These are phyloP conservation scores for Cytospora piceicola DNA, from an alignment of 2,329 filamentous ascomycete genomes.

Conservation along the genomic window DNA sequence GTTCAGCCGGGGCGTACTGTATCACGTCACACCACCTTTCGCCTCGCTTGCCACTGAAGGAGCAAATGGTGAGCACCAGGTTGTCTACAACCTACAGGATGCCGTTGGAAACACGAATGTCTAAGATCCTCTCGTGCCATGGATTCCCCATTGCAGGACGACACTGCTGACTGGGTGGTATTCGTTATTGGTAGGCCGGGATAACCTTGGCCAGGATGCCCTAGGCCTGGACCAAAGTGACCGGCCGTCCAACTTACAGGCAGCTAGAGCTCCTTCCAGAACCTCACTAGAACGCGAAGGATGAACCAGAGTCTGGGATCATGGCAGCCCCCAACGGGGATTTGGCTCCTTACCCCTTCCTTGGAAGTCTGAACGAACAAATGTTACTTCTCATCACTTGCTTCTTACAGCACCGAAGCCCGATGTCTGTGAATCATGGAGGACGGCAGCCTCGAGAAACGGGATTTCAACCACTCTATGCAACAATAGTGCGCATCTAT, in stretches of 20 bases:
- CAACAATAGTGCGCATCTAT: not conserved
- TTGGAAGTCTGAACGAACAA: not conserved
- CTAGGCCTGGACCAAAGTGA: not conserved
- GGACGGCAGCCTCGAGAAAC: not conserved
- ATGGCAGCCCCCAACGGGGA: not conserved
- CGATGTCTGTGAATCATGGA: too few relatives aligned
- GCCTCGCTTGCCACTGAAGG: not conserved
- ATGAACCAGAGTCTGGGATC: constrained; percentile 7
- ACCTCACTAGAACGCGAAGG: constrained; percentile 10
- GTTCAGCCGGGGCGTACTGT: not conserved
- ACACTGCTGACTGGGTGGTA: not conserved
- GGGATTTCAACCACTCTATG: not conserved
- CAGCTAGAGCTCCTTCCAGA: constrained; percentile 19
- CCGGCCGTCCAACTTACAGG: not conserved
- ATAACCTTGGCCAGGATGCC: constrained; percentile 15
- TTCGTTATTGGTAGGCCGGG: constrained; percentile 8
- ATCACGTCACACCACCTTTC: not conserved
- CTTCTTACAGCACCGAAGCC: constrained; percentile 16
- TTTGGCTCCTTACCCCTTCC: not conserved
- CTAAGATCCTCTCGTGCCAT: not conserved
- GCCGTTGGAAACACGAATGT: not conserved
- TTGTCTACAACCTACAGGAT: not conserved
- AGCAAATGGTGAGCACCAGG: not conserved
- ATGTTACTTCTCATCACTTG: constrained; percentile 6
- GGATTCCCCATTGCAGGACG: not conserved